Base-by-base conservation (phyloP, 73 alveolate genomes). In the Breviolum minutum region DNA sequence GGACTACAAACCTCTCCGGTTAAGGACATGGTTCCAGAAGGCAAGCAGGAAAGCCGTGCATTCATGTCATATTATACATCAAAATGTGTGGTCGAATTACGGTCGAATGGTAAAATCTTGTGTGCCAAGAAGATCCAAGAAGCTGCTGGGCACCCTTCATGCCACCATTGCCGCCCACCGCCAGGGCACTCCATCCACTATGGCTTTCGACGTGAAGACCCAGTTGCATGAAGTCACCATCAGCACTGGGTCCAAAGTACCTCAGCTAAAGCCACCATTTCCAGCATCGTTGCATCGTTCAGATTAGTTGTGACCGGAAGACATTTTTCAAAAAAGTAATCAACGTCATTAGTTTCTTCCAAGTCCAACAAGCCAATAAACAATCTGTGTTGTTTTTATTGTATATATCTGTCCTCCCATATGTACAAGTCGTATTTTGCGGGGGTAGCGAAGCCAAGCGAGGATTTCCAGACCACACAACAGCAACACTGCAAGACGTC, bases 61-160 rank as follows among this genome's bases (percentile, higher is more conserved):
- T 40, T 73, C 26, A 2, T 74, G 20, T n/a, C 84, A 74, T 13
- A n/a, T 19, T 6, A 48, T 19, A 11, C 54, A 2, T 74, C 60
- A 17, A 19, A 24, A 68, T 16, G 12, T 17, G 22, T 5, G 14
- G 76, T 68, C 22, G 22, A 26, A 2, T n/a, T n/a, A n/a, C n/a
- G n/a, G 14, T 7, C 14, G 76, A 19, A 69, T 40, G 54, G 54
- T 40, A 0, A 40, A 40, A 40, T 40, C 54, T 69, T 69, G 24
- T 6, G 82, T n/a, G n/a, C n/a, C n/a, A n/a, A n/a, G n/a, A n/a
- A n/a, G n/a, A n/a, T n/a, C 82, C 82, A 73, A 13, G 82, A 17
- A 66, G 17, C 95, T 87, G 95, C 95, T 87, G 95, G 63, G 95
- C 95, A 27, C 95, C 95, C 60, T 87, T 87, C 95, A 87, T 87